These are phyloP conservation scores for Wickerhamiella dianesei DNA, from an alignment of 805 yeast species.

Conservation along the genomic window DNA sequence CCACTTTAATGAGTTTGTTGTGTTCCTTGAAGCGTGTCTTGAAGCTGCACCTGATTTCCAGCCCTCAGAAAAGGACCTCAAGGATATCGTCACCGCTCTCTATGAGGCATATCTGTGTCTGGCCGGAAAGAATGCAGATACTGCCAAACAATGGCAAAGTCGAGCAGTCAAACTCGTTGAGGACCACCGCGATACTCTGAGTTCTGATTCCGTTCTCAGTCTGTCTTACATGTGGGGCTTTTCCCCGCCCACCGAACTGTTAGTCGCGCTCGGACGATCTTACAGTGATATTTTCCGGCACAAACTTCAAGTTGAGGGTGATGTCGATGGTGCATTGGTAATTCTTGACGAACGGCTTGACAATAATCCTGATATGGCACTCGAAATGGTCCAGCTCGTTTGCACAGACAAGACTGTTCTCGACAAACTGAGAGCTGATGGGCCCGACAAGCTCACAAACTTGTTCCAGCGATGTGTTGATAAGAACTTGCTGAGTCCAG, in stretches of 20 bases:
- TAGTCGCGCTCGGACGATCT: slow-evolving; percentile 26
- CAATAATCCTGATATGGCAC: slow-evolving; percentile 36
- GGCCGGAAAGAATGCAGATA: slow-evolving; percentile 25
- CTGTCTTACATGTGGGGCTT: slow-evolving; percentile 20
- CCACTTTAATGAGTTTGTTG: slow-evolving; percentile 78
- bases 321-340: slow-evolving; percentile 42
- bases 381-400: background rate
- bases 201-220: slow-evolving; percentile 36
- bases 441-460: background rate
- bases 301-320: slow-evolving; percentile 38
- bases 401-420: background rate
- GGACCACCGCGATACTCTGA: slow-evolving; percentile 37
- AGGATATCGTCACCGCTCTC: slow-evolving; percentile 61
- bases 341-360: slow-evolving; percentile 49
- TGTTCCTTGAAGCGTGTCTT: slow-evolving; percentile 81
- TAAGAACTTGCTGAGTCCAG: slow-evolving; percentile 41
- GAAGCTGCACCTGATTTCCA: slow-evolving; percentile 65
- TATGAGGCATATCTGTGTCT: slow-evolving; percentile 67
- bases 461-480: slow-evolving; percentile 1
- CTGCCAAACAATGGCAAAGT: slow-evolving; percentile 40
- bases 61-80: slow-evolving; percentile 53
- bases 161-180: slow-evolving; percentile 48
- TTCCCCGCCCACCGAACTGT: slow-evolving; percentile 15
- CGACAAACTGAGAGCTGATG: background rate
- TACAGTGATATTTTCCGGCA: slow-evolving; percentile 57